phyloP scores from a whole-genome alignment of 2,329 filamentous ascomycete species.

The Penicillium brevicompactum region DNA sequence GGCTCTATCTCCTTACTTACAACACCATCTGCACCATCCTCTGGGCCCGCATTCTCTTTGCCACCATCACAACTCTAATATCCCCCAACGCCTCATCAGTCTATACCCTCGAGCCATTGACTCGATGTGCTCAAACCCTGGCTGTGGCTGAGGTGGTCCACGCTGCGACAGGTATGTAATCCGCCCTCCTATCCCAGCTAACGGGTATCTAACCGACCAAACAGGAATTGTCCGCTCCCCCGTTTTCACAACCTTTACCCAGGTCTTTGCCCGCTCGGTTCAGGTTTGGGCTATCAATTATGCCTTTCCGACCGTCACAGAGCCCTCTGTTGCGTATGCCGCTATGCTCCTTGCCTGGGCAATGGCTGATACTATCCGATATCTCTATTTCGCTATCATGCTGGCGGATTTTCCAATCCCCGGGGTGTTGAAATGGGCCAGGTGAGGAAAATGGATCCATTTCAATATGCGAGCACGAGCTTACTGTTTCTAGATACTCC shows the following conservation, averaged over 20 bases:
- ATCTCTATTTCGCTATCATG: conserved; percentile 29
- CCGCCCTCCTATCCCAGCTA: background rate
- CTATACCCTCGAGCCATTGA: conserved; percentile 29
- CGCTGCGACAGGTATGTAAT: conserved; percentile 22
- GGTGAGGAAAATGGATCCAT: conserved; percentile 14
- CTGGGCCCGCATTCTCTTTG: conserved; percentile 29
- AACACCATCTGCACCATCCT: conserved; percentile 25
- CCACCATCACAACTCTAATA: conserved; percentile 9
- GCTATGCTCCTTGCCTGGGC: conserved; percentile 33
- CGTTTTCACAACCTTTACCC: conserved; percentile 33
- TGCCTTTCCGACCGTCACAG: conserved; percentile 23
- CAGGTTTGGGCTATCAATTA: conserved; percentile 36
- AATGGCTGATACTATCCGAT: conserved; percentile 28
- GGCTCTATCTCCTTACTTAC: conserved; percentile 28
- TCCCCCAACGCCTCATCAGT: conserved; percentile 10
- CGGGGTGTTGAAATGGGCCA: conserved; percentile 24
- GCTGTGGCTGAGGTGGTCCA: conserved; percentile 30
- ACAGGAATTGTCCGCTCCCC: conserved; percentile 31
- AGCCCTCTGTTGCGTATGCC: conserved; percentile 21
- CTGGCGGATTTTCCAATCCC: conserved; percentile 18
- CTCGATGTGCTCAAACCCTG: conserved; percentile 29
- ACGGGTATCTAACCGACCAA: background rate
- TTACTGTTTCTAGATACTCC: conserved; percentile 24
- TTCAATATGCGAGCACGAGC: background rate
- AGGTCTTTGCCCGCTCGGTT: conserved; percentile 33